A percentile compares a stretch with the other conserved stretches of the same genome.
These are phyloP conservation scores for Scolecobasidium constrictum DNA, from an alignment of 2,329 filamentous ascomycete species.

Conservation along the genomic window DNA sequence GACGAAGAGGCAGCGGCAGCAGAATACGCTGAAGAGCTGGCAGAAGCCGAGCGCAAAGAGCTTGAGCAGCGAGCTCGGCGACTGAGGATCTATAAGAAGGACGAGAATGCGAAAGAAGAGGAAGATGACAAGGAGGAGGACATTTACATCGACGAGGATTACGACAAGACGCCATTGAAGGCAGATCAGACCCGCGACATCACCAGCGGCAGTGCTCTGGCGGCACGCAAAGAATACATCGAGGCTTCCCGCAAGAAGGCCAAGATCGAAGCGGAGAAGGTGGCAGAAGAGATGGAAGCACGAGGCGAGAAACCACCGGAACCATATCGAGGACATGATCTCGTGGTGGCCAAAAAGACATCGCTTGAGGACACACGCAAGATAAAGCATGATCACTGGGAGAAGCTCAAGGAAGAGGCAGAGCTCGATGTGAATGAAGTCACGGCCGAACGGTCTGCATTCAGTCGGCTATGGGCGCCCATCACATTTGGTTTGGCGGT, in stretches of 20 bases:
- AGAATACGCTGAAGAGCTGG: conserved; percentile 27
- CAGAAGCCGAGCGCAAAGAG: conserved; percentile 26
- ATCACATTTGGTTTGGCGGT: conserved; percentile 20
- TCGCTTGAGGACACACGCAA: neutral
- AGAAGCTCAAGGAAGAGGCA: neutral
- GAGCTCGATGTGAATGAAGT: conserved; percentile 1
- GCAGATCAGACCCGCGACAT: neutral
- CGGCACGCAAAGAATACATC: conserved; percentile 2
- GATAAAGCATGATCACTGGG: neutral
- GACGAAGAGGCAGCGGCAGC: conserved; percentile 29
- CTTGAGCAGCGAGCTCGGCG: conserved; percentile 20
- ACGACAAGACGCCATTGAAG: conserved; percentile 14
- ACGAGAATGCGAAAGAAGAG: conserved; percentile 15
- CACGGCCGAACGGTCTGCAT: neutral
- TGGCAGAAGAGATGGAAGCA: neutral
- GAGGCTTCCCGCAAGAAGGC: conserved; percentile 3
- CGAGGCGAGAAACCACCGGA: neutral
- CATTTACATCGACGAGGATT: conserved; percentile 9
- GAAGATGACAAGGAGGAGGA: conserved; percentile 15
- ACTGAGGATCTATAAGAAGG: conserved; percentile 18
- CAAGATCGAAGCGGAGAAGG: neutral
- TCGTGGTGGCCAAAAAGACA: neutral
- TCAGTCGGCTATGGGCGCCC: conserved; percentile 25
- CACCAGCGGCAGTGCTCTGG: conserved; percentile 5
- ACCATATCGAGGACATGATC: neutral